These are phyloP conservation scores for Microthlaspi erraticum DNA, from an alignment of 345 rosid species.

Conservation along the genomic window DNA sequence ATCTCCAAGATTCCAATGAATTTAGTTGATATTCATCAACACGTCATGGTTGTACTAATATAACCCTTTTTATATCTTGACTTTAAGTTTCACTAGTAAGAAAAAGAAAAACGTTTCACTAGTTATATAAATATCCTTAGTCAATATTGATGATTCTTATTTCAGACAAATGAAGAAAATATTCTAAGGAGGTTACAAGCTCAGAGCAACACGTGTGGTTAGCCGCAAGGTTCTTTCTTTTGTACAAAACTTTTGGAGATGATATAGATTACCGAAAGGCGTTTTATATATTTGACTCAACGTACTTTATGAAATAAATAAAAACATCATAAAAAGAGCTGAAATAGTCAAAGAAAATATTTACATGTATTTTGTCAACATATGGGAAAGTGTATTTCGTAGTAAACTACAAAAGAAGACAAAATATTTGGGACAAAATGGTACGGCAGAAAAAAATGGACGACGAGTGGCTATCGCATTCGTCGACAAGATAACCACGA, in stretches of 20 bases:
- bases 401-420: neutral
- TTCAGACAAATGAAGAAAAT: slow-evolving; percentile 7
- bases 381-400: neutral
- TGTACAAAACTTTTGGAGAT: slow-evolving; percentile 1
- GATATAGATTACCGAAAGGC: slow-evolving; percentile 31
- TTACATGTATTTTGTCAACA: slow-evolving; percentile 8
- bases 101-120: too few relatives aligned
- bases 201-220: slow-evolving; percentile 27
- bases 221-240: slow-evolving; percentile 21
- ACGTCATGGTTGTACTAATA: slow-evolving; percentile 1
- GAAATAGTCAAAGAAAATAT: neutral
- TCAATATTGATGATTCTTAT: slow-evolving; percentile 1
- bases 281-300: slow-evolving; percentile 28
- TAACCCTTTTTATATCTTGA: neutral
- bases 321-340: neutral
- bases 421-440: slow-evolving; percentile 27
- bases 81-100: neutral
- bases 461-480: slow-evolving; percentile 15
- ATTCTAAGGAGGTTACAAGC: neutral
- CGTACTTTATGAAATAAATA: slow-evolving; percentile 4
- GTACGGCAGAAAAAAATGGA: slow-evolving; percentile 27
- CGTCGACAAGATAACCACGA: slow-evolving; percentile 32
- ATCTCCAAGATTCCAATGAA: slow-evolving; percentile 8
- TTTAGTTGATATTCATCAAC: slow-evolving; percentile 19
- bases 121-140: neutral